phyloP scores from a whole-genome alignment of 2,329 filamentous ascomycete genomes.

The Fusarium transvaalense region DNA sequence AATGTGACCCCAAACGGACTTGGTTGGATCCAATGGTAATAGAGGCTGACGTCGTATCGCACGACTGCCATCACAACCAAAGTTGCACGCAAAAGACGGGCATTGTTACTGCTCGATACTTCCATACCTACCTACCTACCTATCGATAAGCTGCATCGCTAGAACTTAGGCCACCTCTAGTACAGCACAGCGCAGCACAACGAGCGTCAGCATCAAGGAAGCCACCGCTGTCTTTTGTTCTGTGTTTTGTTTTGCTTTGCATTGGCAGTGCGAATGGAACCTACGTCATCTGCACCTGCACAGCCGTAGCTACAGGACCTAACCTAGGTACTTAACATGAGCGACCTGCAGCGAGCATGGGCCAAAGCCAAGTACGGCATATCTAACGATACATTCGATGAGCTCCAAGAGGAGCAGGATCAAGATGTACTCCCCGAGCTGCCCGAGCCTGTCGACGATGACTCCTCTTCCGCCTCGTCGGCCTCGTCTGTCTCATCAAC shows the following conservation, averaged over 20 bases:
- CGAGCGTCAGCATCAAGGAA: conserved; percentile 21
- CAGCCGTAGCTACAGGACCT: background rate
- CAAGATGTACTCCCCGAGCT: conserved; percentile 61
- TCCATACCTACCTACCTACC: no score
- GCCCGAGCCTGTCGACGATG: conserved; percentile 64
- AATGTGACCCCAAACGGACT: conserved; percentile 17
- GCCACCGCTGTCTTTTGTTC: background rate
- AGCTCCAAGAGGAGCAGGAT: conserved; percentile 66
- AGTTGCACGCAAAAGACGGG: conserved; percentile 24
- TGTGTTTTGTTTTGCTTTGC: conserved; percentile 5
- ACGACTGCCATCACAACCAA: conserved; percentile 22
- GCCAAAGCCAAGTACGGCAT: conserved; percentile 79
- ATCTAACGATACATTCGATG: conserved; percentile 63
- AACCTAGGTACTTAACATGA: conserved; percentile 67
- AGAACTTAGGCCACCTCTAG: background rate
- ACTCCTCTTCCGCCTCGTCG: conserved; percentile 79
- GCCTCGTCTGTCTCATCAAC: conserved; percentile 90
- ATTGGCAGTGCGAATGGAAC: conserved; percentile 33
- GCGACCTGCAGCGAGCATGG: conserved; percentile 83
- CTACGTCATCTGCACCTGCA: conserved; percentile 31
- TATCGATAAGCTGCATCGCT: conserved; percentile 17
- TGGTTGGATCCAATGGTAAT: conserved; percentile 21
- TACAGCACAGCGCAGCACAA: background rate
- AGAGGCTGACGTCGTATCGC: conserved; percentile 29
- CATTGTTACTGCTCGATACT: conserved; percentile 10